Percentiles rank a stretch among this genome's conserved stretches.
These are phyloP conservation scores for Penicillium chermesinum DNA, from an alignment of 495 filamentous ascomycete genomes.

Conservation along the genomic window DNA sequence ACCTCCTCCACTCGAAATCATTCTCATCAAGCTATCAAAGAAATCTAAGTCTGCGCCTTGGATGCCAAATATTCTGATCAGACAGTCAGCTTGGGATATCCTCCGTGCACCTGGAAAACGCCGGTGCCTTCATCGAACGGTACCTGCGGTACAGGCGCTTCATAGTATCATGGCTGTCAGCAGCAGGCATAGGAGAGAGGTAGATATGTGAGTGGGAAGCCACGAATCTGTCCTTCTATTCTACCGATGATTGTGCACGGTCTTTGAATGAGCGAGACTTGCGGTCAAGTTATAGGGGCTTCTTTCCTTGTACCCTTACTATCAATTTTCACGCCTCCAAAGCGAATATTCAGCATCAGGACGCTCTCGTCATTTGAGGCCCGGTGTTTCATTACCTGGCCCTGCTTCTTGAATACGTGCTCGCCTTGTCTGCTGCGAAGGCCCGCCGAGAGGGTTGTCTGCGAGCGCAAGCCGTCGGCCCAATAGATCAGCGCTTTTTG, in stretches of 20 bases:
- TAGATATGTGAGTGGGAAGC: no score
- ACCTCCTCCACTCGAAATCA: background rate
- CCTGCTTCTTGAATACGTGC: background rate
- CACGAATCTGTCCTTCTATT: no score
- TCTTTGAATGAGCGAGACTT: no score
- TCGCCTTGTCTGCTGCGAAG: background rate
- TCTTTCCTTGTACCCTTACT: background rate
- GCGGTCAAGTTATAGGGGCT: background rate
- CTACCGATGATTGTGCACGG: no score
- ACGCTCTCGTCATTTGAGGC: background rate
- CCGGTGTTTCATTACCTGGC: background rate
- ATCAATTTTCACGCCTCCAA: background rate
- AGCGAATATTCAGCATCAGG: background rate
- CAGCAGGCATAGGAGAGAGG: no score
- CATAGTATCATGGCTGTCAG: background rate
- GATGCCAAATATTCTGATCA: background rate
- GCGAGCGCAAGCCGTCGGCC: conserved; percentile 1
- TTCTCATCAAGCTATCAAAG: background rate
- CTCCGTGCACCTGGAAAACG: background rate
- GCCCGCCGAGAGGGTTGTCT: background rate
- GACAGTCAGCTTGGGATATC: background rate
- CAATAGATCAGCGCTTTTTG: conserved; percentile 14
- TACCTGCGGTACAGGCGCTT: no score
- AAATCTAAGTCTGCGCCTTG: background rate
- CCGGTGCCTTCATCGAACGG: background rate